Percentiles rank a stretch among this genome's conserved stretches.
These are phyloP conservation scores for Knoxia roxburghii DNA, from an alignment of 257 asterid genomes.

Conservation along the genomic window DNA sequence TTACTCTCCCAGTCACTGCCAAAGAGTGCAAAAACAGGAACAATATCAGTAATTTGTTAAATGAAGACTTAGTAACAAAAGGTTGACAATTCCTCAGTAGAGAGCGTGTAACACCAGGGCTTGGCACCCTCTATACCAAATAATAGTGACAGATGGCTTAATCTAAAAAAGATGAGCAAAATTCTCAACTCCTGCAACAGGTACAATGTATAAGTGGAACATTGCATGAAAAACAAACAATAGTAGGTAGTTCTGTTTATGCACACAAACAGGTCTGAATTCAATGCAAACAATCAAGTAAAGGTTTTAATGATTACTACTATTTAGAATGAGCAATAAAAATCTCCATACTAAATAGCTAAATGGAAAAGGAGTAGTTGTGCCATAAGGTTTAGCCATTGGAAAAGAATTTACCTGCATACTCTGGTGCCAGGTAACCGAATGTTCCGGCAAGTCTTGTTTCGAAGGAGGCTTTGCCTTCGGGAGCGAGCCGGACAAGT, in stretches of 20 bases:
- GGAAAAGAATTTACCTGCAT: conserved; percentile 57
- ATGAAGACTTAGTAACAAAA: not conserved
- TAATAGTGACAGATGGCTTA: not conserved
- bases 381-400: not conserved
- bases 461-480: conserved; percentile 84
- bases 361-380: not conserved
- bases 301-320: not conserved
- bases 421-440: conserved; percentile 93
- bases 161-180: not conserved
- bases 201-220: not conserved
- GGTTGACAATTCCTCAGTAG: not conserved
- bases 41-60: not conserved
- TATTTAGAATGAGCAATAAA: not conserved
- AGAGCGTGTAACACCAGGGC: not conserved
- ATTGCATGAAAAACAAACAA: not conserved
- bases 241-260: not conserved
- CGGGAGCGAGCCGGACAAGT: conserved; percentile 87
- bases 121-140: not conserved
- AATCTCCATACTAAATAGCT: not conserved
- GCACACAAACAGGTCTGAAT: not conserved
- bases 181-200: not conserved
- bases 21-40: conserved; percentile 16
- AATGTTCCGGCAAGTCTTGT: conserved; percentile 92
- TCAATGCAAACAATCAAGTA: not conserved
- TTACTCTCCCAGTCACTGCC: conserved; percentile 91